phyloP scores from a whole-genome alignment of 2,329 filamentous ascomycete species.

The Ceratocystis cacaofunesta region DNA sequence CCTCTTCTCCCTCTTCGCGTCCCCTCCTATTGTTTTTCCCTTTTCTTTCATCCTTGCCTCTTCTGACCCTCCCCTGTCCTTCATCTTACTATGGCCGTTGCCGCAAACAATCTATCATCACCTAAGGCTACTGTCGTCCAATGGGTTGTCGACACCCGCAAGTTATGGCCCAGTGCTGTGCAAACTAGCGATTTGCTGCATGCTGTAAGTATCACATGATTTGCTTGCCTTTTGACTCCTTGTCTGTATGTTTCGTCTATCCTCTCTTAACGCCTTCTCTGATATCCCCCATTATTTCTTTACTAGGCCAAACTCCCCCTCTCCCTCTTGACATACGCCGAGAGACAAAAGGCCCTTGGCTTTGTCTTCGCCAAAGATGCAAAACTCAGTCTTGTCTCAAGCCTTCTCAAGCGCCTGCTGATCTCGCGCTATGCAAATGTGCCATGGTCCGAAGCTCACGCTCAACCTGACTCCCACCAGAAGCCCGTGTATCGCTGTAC shows the following conservation, averaged over 20 bases:
- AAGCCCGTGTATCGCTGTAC: slow-evolving; percentile 40
- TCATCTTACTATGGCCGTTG: slow-evolving; percentile 13
- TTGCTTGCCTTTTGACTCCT: neutral
- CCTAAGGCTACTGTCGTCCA: slow-evolving; percentile 29
- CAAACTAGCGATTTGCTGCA: slow-evolving; percentile 34
- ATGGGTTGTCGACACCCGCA: slow-evolving; percentile 47
- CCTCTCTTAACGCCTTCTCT: slow-evolving; percentile 3
- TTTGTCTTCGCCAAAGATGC: slow-evolving; percentile 58
- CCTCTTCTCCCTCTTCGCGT: neutral
- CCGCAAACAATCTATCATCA: neutral
- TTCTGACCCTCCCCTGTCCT: neutral
- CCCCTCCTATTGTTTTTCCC: neutral
- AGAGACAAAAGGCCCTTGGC: slow-evolving; percentile 41
- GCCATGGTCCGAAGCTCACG: slow-evolving; percentile 43
- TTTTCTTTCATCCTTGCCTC: neutral
- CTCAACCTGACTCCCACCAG: slow-evolving; percentile 40
- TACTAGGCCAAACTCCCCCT: slow-evolving; percentile 40
- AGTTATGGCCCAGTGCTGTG: slow-evolving; percentile 38
- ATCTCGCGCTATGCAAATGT: slow-evolving; percentile 43
- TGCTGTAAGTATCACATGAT: slow-evolving; percentile 26
- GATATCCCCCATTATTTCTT: neutral
- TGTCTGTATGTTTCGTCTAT: neutral
- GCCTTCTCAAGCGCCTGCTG: slow-evolving; percentile 58
- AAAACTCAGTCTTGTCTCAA: slow-evolving; percentile 57
- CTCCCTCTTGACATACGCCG: slow-evolving; percentile 36